Conservation (phyloP, 768 basidiomycete species). For the Cystofilobasidium capitatum region DNA sequence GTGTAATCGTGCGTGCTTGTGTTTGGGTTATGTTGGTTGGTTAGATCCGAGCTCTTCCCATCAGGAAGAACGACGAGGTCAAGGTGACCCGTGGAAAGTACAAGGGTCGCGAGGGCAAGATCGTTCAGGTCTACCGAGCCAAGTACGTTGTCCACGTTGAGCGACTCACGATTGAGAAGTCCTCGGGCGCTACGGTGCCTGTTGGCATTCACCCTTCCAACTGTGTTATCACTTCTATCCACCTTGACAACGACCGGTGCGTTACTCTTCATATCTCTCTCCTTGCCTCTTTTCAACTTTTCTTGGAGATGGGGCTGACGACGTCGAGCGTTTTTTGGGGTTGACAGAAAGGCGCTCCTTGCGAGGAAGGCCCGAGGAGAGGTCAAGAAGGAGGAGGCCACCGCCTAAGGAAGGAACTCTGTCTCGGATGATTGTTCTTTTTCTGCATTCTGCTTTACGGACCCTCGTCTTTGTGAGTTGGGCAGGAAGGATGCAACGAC, state of each 20-base stretch:
- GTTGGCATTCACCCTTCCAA: conserved; percentile 96
- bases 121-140: conserved; percentile 90
- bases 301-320: conserved; percentile 26
- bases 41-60: conserved; percentile 80
- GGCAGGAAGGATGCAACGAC: too few relatives aligned
- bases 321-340: neutral
- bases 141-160: conserved; percentile 99
- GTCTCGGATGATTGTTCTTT: too few relatives aligned
- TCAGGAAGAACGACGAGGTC: conserved; percentile 98
- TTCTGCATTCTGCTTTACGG: too few relatives aligned
- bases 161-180: conserved; percentile 94
- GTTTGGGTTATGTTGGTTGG: neutral
- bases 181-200: conserved; percentile 83
- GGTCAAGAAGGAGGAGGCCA: conserved; percentile 13
- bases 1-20: neutral
- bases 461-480: too few relatives aligned
- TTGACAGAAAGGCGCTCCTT: conserved; percentile 22
- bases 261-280: conserved; percentile 42
- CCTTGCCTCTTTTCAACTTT: neutral
- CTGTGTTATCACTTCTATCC: conserved; percentile 84
- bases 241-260: conserved; percentile 74
- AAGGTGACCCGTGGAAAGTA: conserved; percentile 82
- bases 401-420: too few relatives aligned
- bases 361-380: conserved; percentile 24
- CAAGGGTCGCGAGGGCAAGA: conserved; percentile 98